phyloP scores from a whole-genome alignment of 2,329 filamentous ascomycete genomes.

The Calonectria pauciramosa region DNA sequence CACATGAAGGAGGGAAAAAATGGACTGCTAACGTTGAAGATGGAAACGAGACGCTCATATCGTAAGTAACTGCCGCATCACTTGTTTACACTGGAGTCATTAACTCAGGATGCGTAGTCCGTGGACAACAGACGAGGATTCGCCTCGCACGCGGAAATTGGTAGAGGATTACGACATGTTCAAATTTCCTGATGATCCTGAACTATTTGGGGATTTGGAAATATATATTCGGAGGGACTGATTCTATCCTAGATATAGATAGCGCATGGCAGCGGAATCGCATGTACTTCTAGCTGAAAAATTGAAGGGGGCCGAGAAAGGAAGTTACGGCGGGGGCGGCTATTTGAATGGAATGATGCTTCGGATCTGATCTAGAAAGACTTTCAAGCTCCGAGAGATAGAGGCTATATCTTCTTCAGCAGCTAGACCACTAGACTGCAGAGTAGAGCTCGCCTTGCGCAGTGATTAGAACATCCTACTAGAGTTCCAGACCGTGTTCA shows the following conservation, averaged over 20 bases:
- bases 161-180: background rate
- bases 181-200: background rate
- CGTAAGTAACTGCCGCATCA: background rate
- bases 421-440: too few relatives aligned
- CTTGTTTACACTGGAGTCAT: background rate
- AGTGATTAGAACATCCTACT: too few relatives aligned
- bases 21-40: background rate
- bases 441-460: too few relatives aligned
- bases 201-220: background rate
- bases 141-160: conserved; percentile 11
- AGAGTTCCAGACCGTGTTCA: too few relatives aligned
- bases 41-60: background rate
- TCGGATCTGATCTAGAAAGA: too few relatives aligned
- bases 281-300: background rate
- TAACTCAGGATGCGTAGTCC: background rate
- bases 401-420: too few relatives aligned
- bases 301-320: too few relatives aligned
- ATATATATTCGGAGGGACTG: conserved; percentile 17
- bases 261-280: background rate
- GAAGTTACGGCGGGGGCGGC: too few relatives aligned
- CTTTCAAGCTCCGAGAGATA: too few relatives aligned
- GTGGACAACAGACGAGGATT: conserved; percentile 13
- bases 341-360: too few relatives aligned
- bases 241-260: background rate
- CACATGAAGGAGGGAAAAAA: background rate